Base-by-base conservation (phyloP, 2,329 filamentous ascomycete genomes). In the Hyphodiscus sp. region DNA sequence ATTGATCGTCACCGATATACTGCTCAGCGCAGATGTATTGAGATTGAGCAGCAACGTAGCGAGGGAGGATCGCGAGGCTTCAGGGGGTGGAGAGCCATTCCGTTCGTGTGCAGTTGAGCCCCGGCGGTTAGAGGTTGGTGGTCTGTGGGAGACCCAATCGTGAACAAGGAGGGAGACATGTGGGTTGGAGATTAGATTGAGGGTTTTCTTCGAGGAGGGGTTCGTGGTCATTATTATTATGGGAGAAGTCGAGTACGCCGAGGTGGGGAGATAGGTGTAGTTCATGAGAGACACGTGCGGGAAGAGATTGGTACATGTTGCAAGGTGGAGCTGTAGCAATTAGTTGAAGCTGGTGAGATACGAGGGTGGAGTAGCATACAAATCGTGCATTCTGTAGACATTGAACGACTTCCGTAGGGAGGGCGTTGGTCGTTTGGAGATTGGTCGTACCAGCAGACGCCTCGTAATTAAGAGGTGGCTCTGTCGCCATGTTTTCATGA, bases 241-340 rank as follows among this genome's bases (percentile, higher is more conserved):
- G n/a, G 90, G 86, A n/a, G 75, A 72, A 49, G 78, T 67, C 41
- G 81, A 79, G 70, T 83, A 86, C 41, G 83, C 85, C 16, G 87
- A 89, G 6, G 79, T 83, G 41, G 91, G 87, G 20, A 99, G 86
- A 73, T 96, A 97, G 67, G 94, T 97, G 76, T 97, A 97, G 76
- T 95, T 96, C 94, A 99, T 99, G 60, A 99, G 83, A 41, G 91
- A 95, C 61, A 97, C 89, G 70, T 97, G 90, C 10, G 94, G 94
- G 59, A 84, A 77, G 66, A 94, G 87, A 62, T 87, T 79, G 63
- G 83, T 83, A 70, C 88, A 95, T 53, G 94, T 99, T 63, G 94
- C 91, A 50, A 99, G 86, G 72, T 99, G 94, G 62, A 99, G 89
- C 91, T 96, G 51, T n/a, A 23, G 51, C 42, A 15, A 49, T 41